Base-by-base conservation (phyloP, 192 early-diverging fungal species). In the Backusella sp. region DNA sequence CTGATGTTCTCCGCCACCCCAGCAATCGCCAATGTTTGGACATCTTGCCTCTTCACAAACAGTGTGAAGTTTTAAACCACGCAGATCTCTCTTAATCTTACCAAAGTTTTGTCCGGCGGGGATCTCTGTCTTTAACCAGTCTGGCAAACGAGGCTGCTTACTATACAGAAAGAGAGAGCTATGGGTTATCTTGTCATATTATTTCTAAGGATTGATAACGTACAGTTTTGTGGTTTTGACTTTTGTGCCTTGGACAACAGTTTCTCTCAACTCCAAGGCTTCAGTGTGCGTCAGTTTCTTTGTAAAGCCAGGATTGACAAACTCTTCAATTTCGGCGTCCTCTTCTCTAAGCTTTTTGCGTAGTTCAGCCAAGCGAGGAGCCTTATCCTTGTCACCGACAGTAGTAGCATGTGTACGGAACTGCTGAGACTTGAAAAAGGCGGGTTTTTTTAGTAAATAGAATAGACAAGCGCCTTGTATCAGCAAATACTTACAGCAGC, bases 1-100 rank as follows among this genome's bases (percentile, higher is more conserved):
- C 49, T 93, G 89, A 80, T 94, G 91, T 81, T 97, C 94, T 72
- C 96, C 96, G 7, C 80, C 97, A 73, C 96, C 96, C 97, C 97
- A 99, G 86, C 97, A 99, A 81, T 99, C 97, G 46, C 96, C 94
- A 83, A 99, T 96, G 84, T 99, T 99, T 32, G 97, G 97, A 83
- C 97, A 99, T 75, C 92, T 86, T 49, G 97, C 97, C 74, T 98
- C 96, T 77, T 99, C 97, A 84, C 97, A 99, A 21, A 99, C 96
- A 72, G 97, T 99, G 78, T 97, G 92, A 36, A 99, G 86, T 41
- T 95, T 94, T n/a, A 99, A 88, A 30, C 95, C 97, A 35, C 97
- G 91, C 74, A 99, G 84, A 74, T 97, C 95, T 78, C 90, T 92
- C 83, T 96, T 96, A 81, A 99, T 95, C 66, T 86, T 79, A 8